Percentiles rank a stretch among this genome's conserved stretches.
phyloP scores from a whole-genome alignment of 306 rosid genomes.

The Quercus variabilis region DNA sequence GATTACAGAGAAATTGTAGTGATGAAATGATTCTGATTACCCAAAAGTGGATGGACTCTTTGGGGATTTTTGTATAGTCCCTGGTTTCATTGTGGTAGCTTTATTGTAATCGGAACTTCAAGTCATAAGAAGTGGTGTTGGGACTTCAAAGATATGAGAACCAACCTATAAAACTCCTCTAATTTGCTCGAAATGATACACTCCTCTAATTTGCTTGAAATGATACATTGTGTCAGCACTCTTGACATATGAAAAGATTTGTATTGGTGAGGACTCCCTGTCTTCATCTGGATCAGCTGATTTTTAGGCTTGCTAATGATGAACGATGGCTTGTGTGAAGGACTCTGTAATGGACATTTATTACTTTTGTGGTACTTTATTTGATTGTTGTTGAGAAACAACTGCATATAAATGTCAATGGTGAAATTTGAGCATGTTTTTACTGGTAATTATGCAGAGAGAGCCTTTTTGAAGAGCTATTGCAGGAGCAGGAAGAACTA shows the following conservation, averaged over 20 bases:
- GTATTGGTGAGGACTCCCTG: neutral
- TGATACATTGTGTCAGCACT: neutral
- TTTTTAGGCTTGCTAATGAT: slow-evolving; percentile 1
- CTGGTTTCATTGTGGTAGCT: neutral
- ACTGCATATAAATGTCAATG: neutral
- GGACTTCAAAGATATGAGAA: neutral
- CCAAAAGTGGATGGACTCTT: neutral
- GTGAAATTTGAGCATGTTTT: slow-evolving; percentile 1
- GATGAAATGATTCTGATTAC: neutral
- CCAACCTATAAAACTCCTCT: too few species aligned
- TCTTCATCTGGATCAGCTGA: neutral
- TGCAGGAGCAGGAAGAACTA: slow-evolving; percentile 32
- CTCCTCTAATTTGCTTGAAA: neutral
- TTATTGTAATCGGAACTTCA: neutral
- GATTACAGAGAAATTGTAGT: too few species aligned
- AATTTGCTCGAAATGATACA: neutral
- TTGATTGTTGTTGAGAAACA: too few species aligned
- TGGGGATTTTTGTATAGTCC: neutral
- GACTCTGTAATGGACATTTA: neutral
- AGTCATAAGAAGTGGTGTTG: neutral
- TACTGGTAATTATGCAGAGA: slow-evolving; percentile 27
- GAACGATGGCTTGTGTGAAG: neutral
- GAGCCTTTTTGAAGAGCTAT: slow-evolving; percentile 37
- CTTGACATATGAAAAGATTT: neutral
- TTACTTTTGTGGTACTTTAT: too few species aligned